phyloP scores from a whole-genome alignment of 176 grass and related monocot species.

The Bothriochloa decipiens region DNA sequence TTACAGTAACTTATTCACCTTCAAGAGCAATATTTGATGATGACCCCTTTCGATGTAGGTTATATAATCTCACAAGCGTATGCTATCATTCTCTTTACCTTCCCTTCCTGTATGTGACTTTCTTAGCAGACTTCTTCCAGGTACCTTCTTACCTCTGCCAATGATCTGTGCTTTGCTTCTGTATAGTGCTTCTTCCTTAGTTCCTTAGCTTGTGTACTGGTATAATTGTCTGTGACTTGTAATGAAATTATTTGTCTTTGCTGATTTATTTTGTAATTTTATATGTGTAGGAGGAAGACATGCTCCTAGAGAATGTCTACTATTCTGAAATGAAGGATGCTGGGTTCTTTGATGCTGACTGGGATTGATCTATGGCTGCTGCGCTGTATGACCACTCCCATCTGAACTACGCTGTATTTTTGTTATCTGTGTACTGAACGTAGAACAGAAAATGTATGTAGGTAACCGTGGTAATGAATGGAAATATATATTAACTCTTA shows the following conservation, averaged over 20 bases:
- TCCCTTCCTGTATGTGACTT: conserved; percentile 86
- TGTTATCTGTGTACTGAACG: conserved; percentile 4
- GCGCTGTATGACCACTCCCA: conserved; percentile 37
- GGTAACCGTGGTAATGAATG: conserved; percentile 42
- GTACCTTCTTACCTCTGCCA: conserved; percentile 40
- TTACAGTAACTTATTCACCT: conserved; percentile 34
- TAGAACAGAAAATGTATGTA: conserved; percentile 50
- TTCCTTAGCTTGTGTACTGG: neutral
- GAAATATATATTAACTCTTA: conserved; percentile 61
- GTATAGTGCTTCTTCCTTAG: neutral
- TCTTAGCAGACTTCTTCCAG: conserved; percentile 99
- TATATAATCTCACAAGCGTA: conserved; percentile 77
- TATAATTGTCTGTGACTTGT: conserved; percentile 16
- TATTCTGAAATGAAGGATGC: conserved; percentile 99
- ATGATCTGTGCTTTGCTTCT: conserved; percentile 10
- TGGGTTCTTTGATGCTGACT: conserved; percentile 86
- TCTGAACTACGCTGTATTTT: conserved; percentile 35
- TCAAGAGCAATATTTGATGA: conserved; percentile 34
- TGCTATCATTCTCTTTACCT: conserved; percentile 99
- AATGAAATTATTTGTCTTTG: conserved; percentile 16
- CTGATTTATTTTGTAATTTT: conserved; percentile 37
- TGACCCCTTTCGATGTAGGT: conserved; percentile 47
- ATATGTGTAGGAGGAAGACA: conserved; percentile 84
- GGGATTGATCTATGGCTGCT: conserved; percentile 62
- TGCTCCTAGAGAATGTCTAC: conserved; percentile 94